Conservation (phyloP, 352 stramenopile species). For the Peronospora farinosa region DNA sequence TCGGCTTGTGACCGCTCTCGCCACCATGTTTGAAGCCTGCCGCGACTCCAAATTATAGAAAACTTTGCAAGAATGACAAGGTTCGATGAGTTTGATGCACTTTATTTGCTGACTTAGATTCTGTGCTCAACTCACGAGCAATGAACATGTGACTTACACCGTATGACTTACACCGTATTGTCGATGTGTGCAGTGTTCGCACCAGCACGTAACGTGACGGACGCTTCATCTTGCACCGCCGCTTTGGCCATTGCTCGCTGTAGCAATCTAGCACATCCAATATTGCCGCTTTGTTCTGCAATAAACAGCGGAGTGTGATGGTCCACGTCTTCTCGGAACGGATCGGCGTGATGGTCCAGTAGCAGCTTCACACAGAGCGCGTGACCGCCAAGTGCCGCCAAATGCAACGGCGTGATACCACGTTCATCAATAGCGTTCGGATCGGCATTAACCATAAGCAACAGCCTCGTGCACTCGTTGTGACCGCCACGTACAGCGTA, state of each 20-base stretch:
- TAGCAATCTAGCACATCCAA: constrained; percentile 63
- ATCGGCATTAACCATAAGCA: constrained; percentile 55
- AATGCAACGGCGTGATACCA: constrained; percentile 65
- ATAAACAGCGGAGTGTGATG: constrained; percentile 59
- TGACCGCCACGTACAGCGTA: constrained; percentile 69
- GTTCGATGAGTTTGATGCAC: constrained; percentile 5
- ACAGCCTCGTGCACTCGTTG: constrained; percentile 67
- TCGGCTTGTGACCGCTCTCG: constrained; percentile 45
- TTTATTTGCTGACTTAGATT: constrained; percentile 23
- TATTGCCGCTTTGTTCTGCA: constrained; percentile 68
- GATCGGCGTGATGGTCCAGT: constrained; percentile 70
- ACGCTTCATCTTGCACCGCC: constrained; percentile 40
- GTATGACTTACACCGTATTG: constrained; percentile 64
- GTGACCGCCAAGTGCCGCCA: constrained; percentile 63
- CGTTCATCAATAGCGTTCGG: constrained; percentile 70
- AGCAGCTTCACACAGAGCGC: constrained; percentile 77
- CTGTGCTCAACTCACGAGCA: constrained; percentile 2
- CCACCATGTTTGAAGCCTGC: constrained; percentile 35
- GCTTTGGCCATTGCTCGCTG: constrained; percentile 77
- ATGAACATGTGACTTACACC: constrained; percentile 32
- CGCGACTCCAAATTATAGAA: constrained; percentile 33
- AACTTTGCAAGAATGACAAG: background rate
- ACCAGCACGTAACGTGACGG: constrained; percentile 58
- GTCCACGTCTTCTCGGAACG: constrained; percentile 77
- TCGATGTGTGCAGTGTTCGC: constrained; percentile 44